A percentile compares a stretch with the other conserved stretches of the same genome.
These are phyloP conservation scores for Suillus subaureus DNA, from an alignment of 768 basidiomycete genomes.

Conservation along the genomic window DNA sequence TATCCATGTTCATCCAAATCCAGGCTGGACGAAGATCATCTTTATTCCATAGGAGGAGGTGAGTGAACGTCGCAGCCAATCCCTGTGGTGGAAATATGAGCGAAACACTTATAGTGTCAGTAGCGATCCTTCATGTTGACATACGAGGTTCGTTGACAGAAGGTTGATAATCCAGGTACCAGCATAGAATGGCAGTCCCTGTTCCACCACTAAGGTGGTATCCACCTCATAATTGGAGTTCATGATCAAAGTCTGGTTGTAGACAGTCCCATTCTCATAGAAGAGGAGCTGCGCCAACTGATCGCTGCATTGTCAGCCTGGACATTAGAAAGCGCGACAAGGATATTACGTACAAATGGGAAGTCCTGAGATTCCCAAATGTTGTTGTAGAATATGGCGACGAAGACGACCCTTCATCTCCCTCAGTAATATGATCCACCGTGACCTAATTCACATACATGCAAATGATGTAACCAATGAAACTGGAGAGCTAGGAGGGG, in stretches of 20 bases:
- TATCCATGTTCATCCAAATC: slow-evolving; percentile 43
- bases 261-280: slow-evolving; percentile 52
- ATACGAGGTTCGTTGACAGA: slow-evolving; percentile 17
- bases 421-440: not conserved
- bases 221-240: slow-evolving; percentile 55
- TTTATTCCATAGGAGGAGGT: slow-evolving; percentile 56
- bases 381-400: slow-evolving; percentile 45
- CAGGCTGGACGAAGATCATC: slow-evolving; percentile 50
- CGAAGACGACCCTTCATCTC: slow-evolving; percentile 32
- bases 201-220: slow-evolving; percentile 45
- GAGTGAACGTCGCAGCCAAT: slow-evolving; percentile 52
- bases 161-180: slow-evolving; percentile 26
- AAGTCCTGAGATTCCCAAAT: slow-evolving; percentile 60
- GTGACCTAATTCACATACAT: slow-evolving; percentile 33
- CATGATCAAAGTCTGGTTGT: slow-evolving; percentile 55
- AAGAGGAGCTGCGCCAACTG: slow-evolving; percentile 42
- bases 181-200: slow-evolving; percentile 38
- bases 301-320: not conserved
- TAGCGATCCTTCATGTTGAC: not conserved
- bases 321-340: slow-evolving; percentile 11
- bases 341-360: slow-evolving; percentile 46
- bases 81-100: slow-evolving; percentile 40
- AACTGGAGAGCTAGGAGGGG: slow-evolving; percentile 39
- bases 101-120: not conserved
- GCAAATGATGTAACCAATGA: slow-evolving; percentile 53